Evolutionary conservation across 2,329 filamentous ascomycete species (phyloP).

Genomic region (Fusarium globosum): DNA sequence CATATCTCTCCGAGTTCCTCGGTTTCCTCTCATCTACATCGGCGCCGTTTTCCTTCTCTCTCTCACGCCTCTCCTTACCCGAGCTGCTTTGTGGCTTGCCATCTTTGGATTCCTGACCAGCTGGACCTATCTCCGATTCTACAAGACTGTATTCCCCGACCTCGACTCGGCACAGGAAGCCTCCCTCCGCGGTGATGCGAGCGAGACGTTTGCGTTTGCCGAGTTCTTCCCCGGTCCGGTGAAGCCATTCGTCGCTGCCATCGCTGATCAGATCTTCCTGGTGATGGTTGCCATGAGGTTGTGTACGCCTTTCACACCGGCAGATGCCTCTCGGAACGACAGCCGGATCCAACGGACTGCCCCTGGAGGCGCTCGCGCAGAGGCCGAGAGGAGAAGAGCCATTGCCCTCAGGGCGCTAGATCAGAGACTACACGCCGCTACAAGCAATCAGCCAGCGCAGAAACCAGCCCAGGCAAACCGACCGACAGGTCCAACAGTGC

Average conservation of each 20-base stretch:
- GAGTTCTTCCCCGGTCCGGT: slow-evolving; percentile 92
- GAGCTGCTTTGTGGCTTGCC: slow-evolving; percentile 82
- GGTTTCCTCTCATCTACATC: slow-evolving; percentile 78
- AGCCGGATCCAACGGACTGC: slow-evolving; percentile 63
- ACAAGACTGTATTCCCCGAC: slow-evolving; percentile 79
- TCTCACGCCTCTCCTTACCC: slow-evolving; percentile 68
- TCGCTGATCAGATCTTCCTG: slow-evolving; percentile 77
- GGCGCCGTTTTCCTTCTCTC: slow-evolving; percentile 74
- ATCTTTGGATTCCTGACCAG: slow-evolving; percentile 85
- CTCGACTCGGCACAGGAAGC: slow-evolving; percentile 70
- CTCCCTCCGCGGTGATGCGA: slow-evolving; percentile 86
- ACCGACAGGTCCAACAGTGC: slow-evolving; percentile 65
- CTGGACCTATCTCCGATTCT: slow-evolving; percentile 97
- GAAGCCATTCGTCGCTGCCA: slow-evolving; percentile 78
- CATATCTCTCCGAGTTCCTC: slow-evolving; percentile 85
- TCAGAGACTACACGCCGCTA: slow-evolving; percentile 88
- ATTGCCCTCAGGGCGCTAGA: slow-evolving; percentile 92
- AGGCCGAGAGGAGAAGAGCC: slow-evolving; percentile 89
- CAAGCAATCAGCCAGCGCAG: slow-evolving; percentile 57
- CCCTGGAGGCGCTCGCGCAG: slow-evolving; percentile 80
- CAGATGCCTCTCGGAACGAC: slow-evolving; percentile 80
- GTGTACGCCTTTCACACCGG: slow-evolving; percentile 85
- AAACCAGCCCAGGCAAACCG: slow-evolving; percentile 50
- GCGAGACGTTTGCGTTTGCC: slow-evolving; percentile 94
- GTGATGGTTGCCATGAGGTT: slow-evolving; percentile 79